phyloP scores from a whole-genome alignment of 768 basidiomycete species.

The Inosperma sp. region DNA sequence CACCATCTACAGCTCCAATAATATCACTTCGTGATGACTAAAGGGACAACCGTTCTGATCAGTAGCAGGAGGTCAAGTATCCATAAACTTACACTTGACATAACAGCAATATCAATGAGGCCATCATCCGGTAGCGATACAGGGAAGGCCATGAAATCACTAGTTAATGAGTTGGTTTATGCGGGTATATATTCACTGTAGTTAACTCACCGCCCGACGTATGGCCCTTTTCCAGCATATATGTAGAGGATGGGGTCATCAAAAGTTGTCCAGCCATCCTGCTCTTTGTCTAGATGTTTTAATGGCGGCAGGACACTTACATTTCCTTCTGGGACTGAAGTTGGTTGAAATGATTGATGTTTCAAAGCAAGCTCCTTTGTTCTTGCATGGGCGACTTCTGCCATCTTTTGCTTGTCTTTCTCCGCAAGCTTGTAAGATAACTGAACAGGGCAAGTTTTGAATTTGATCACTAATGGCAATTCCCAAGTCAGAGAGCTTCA shows the following conservation, averaged over 20 bases:
- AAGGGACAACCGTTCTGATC: background rate
- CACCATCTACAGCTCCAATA: slow-evolving; percentile 53
- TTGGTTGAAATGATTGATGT: background rate
- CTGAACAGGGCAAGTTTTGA: slow-evolving; percentile 63
- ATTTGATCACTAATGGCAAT: slow-evolving; percentile 45
- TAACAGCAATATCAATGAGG: slow-evolving; percentile 63
- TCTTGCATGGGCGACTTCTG: slow-evolving; percentile 41
- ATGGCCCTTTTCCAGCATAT: slow-evolving; percentile 77
- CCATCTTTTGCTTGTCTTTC: slow-evolving; percentile 69
- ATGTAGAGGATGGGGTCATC: slow-evolving; percentile 65
- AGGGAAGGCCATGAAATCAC: slow-evolving; percentile 80
- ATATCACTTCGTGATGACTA: slow-evolving; percentile 51
- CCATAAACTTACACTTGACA: slow-evolving; percentile 49
- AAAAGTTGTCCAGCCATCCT: slow-evolving; percentile 67
- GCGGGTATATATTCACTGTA: background rate
- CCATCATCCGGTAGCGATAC: slow-evolving; percentile 78
- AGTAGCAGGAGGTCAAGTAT: slow-evolving; percentile 3
- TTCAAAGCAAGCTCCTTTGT: slow-evolving; percentile 19
- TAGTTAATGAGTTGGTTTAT: slow-evolving; percentile 18
- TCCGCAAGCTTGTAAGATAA: slow-evolving; percentile 67
- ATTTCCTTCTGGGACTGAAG: slow-evolving; percentile 12
- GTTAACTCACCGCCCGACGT: slow-evolving; percentile 53
- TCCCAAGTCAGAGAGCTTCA: background rate
- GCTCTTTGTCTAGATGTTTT: slow-evolving; percentile 38
- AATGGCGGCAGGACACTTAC: slow-evolving; percentile 41